Base-by-base conservation (phyloP, 768 basidiomycete genomes). In the Asterophora parasitica region DNA sequence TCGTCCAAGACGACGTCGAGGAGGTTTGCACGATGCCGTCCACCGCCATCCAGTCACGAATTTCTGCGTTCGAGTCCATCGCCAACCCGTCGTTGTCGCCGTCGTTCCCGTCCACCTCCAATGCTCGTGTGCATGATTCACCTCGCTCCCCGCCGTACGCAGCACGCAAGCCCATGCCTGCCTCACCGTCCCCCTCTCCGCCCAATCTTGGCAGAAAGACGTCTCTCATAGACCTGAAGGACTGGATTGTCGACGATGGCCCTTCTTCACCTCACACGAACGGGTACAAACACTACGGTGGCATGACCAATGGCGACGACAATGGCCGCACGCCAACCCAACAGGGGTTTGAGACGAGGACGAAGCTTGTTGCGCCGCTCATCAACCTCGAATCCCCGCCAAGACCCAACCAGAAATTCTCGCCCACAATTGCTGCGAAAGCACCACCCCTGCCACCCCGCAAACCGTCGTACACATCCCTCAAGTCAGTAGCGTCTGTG, bases 221-320 rank as follows among this genome's bases (percentile, higher is more conserved):
- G 0, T 85, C 85, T 30, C 68, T 85, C 44, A 77, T 86, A 54
- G 85, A 88, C 65, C 70, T 88, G 49, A 77, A 76, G 48, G 85
- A 88, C 62, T 87, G 85, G 84, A 75, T 85, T 44, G 68, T 85
- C 45, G 84, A 83, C 40, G 81, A 83, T 53, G 79, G 77, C 8
- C 72, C 76, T 17, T 56, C 57, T 30, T 61, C 66, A 38, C 54
- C 58, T 9, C 57, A 50, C 17, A 41, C 54, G 23, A 65, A 60
- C 50, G 54, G 55, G 28, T 48, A 46, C 54, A 41, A 48, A 32
- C 53, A 54, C 32, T 19, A 26, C 38, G 32, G 36, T 39, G 31
- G 23, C 28, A 44, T 49, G 46, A 49, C 23, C 6, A 26, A 44
- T 17, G 26, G 39, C 39, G 26, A n/a, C 2, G 34, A 47, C 34